These are phyloP conservation scores for Ophiostoma novo-ulmi DNA, from an alignment of 2,329 filamentous ascomycete species.

Conservation along the genomic window DNA sequence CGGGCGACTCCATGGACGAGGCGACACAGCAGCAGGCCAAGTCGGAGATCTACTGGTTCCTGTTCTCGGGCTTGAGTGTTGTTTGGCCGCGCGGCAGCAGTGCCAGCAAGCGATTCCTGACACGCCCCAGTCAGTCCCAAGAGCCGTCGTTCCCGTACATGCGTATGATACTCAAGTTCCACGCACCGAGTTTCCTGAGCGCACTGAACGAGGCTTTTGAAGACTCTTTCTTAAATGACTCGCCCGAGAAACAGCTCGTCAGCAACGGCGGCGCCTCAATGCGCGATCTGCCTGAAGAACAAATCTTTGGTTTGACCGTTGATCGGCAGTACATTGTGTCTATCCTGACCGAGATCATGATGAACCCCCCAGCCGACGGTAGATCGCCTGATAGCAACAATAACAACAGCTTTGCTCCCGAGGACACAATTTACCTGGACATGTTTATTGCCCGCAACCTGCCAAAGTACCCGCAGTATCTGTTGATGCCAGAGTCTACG, in stretches of 20 bases:
- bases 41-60: conserved; percentile 82
- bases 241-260: conserved; percentile 55
- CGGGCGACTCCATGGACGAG: conserved; percentile 68
- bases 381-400: not conserved
- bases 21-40: conserved; percentile 71
- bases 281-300: conserved; percentile 55
- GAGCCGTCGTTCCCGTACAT: conserved; percentile 83
- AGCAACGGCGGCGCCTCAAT: conserved; percentile 41
- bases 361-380: conserved; percentile 45
- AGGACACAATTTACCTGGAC: conserved; percentile 89
- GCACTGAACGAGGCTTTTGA: conserved; percentile 97
- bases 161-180: conserved; percentile 76
- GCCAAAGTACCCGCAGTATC: conserved; percentile 93
- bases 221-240: conserved; percentile 84
- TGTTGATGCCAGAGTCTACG: conserved; percentile 81
- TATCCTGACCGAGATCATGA: conserved; percentile 85
- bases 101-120: conserved; percentile 55
- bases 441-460: conserved; percentile 98
- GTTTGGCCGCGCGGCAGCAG: conserved; percentile 65
- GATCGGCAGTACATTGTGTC: conserved; percentile 90
- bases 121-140: conserved; percentile 46
- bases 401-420: conserved; percentile 61
- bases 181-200: conserved; percentile 87
- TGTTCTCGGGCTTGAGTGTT: conserved; percentile 79
- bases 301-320: conserved; percentile 64